Evolutionary conservation across 345 rosid genomes (phyloP).

Genomic region (Mercurialis annua): DNA sequence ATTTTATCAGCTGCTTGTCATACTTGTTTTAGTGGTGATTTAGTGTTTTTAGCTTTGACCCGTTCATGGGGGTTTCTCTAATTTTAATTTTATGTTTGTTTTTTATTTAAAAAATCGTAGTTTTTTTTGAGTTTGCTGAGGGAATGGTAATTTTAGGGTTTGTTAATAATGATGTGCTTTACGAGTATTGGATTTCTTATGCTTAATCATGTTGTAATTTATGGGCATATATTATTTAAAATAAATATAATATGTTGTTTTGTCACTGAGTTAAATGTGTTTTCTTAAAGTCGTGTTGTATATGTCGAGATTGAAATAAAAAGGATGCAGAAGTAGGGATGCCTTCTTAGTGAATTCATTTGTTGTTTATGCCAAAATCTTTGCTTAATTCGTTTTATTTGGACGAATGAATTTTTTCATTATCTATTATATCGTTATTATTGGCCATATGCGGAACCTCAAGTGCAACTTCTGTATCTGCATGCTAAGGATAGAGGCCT

Average conservation of each 20-base stretch:
- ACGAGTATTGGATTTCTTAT: background rate
- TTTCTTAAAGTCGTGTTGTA: background rate
- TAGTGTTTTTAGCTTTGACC: background rate
- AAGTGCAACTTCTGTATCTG: background rate
- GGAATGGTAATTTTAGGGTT: constrained; percentile 12
- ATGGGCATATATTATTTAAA: background rate
- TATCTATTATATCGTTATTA: background rate
- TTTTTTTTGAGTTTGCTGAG: background rate
- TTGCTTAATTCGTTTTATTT: too few relatives aligned
- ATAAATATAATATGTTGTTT: too few relatives aligned
- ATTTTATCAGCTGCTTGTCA: background rate
- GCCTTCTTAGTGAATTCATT: background rate
- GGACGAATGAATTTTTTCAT: background rate
- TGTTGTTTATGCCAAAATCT: too few relatives aligned
- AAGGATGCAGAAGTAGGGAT: background rate
- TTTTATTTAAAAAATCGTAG: background rate
- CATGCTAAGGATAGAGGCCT: background rate
- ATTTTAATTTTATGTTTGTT: background rate
- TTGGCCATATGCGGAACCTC: background rate
- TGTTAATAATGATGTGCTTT: background rate
- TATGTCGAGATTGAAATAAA: background rate
- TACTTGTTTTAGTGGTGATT: background rate
- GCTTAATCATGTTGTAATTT: background rate
- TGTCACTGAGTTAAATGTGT: background rate
- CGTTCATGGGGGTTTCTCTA: background rate